Percentiles rank a stretch among this genome's conserved stretches.
Conservation (phyloP, 2,329 filamentous ascomycete genomes). For the Colletotrichum destructivum region DNA sequence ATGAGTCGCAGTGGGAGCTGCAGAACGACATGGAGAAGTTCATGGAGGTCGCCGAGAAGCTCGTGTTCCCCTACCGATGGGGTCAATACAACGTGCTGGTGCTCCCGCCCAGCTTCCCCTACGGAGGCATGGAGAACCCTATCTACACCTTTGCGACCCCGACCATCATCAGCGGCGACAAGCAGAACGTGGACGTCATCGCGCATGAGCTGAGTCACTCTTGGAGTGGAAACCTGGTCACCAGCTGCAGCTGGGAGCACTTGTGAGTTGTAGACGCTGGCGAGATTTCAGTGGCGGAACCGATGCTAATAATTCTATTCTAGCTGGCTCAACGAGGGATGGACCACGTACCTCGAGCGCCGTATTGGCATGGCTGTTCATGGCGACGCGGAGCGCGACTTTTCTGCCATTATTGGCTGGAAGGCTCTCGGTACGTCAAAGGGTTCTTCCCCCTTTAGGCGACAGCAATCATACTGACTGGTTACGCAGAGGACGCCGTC, state of each 20-base stretch:
- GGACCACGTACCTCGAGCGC: slow-evolving; percentile 95
- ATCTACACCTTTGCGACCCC: slow-evolving; percentile 96
- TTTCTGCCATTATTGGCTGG: slow-evolving; percentile 97
- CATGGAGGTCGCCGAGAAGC: slow-evolving; percentile 85
- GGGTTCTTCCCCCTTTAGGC: background rate
- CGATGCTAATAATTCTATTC: slow-evolving; percentile 5
- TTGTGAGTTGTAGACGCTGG: slow-evolving; percentile 64
- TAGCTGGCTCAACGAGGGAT: slow-evolving; percentile 83
- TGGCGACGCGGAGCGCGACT: slow-evolving; percentile 89
- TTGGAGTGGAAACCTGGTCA: slow-evolving; percentile 92
- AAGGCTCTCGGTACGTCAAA: slow-evolving; percentile 76
- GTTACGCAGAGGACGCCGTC: slow-evolving; percentile 78
- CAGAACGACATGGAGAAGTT: slow-evolving; percentile 93
- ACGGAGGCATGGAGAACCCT: slow-evolving; percentile 93
- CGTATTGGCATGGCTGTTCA: slow-evolving; percentile 84
- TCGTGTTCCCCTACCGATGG: slow-evolving; percentile 92
- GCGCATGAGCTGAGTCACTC: slow-evolving; percentile 85
- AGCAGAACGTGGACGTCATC: slow-evolving; percentile 95
- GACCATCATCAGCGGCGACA: slow-evolving; percentile 91
- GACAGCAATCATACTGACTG: background rate
- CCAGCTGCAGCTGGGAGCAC: slow-evolving; percentile 85
- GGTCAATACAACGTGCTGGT: slow-evolving; percentile 95
- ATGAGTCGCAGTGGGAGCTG: slow-evolving; percentile 90
- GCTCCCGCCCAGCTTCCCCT: slow-evolving; percentile 90
- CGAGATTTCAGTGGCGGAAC: background rate